Evolutionary conservation across 1,284 basidiomycete genomes (phyloP).

Genomic region (Marasmius tenuissimus): DNA sequence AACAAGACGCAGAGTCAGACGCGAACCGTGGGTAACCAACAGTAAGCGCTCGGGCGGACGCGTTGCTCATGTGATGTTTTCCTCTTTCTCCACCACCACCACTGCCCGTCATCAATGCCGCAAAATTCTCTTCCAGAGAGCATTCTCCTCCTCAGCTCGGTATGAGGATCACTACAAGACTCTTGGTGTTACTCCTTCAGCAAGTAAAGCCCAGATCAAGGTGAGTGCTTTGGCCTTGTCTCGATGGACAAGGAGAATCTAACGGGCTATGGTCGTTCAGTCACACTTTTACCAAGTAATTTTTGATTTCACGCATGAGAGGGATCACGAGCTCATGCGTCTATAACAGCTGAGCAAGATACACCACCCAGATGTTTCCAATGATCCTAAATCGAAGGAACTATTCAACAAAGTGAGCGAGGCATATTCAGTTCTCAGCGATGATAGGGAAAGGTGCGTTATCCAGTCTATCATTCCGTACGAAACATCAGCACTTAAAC

Average conservation of each 20-base stretch:
- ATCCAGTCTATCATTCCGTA: not conserved
- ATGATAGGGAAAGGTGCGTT: constrained; percentile 40
- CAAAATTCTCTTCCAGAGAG: not conserved
- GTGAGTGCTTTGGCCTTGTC: constrained; percentile 18
- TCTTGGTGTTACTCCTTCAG: constrained; percentile 36
- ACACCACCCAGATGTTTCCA: constrained; percentile 46
- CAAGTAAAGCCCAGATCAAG: constrained; percentile 47
- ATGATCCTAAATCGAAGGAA: constrained; percentile 37
- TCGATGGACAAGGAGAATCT: not conserved
- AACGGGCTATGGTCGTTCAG: constrained; percentile 21
- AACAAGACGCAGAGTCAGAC: not conserved
- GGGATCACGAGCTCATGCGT: too few species aligned
- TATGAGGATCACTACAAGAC: constrained; percentile 39
- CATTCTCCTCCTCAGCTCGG: constrained; percentile 5
- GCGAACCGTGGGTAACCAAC: not conserved
- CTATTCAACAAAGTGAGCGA: constrained; percentile 38
- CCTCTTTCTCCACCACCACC: not conserved
- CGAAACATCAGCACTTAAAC: not conserved
- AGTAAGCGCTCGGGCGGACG: not conserved
- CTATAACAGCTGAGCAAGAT: constrained; percentile 39
- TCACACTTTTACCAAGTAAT: constrained; percentile 44
- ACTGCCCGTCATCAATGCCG: not conserved
- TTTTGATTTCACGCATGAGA: not conserved
- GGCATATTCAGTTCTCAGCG: constrained; percentile 40
- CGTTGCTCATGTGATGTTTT: not conserved